phyloP scores from a whole-genome alignment of 495 filamentous ascomycete genomes.

The Clohesyomyces aquaticus region DNA sequence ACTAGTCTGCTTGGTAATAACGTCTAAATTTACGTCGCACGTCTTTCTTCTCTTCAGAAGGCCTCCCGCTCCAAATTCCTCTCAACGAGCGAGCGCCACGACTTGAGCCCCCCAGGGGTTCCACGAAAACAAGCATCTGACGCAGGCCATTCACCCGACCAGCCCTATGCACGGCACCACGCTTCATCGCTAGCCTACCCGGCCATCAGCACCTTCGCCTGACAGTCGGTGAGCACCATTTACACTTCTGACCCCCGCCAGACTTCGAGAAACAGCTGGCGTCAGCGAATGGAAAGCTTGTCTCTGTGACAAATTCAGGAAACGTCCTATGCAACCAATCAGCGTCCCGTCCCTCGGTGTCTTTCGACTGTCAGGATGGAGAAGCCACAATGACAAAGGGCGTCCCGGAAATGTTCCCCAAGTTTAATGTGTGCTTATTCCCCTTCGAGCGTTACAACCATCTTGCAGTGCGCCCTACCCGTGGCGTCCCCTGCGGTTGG shows the following conservation, averaged over 20 bases:
- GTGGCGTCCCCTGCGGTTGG: conserved; percentile 17
- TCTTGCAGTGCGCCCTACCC: not conserved
- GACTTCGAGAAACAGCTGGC: conserved; percentile 27
- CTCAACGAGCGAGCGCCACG: not conserved
- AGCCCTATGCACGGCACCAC: conserved; percentile 41
- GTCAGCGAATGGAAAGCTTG: conserved; percentile 35
- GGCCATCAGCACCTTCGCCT: conserved; percentile 38
- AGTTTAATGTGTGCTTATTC: conserved; percentile 20
- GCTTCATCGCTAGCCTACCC: conserved; percentile 30
- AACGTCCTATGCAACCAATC: conserved; percentile 23
- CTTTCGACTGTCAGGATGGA: no score
- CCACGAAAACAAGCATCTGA: conserved; percentile 38
- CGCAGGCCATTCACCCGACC: conserved; percentile 20
- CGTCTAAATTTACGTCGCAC: conserved; percentile 38
- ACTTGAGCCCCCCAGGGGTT: conserved; percentile 38
- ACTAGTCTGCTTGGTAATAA: conserved; percentile 30
- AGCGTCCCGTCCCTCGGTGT: not conserved
- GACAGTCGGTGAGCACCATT: conserved; percentile 36
- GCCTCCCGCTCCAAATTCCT: not conserved
- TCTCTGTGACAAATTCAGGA: conserved; percentile 13
- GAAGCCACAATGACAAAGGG: conserved; percentile 8
- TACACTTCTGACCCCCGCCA: conserved; percentile 19
- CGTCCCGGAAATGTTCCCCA: conserved; percentile 13
- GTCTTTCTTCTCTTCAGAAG: not conserved
- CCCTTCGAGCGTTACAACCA: conserved; percentile 11